Conservation (phyloP, 2,329 filamentous ascomycete genomes). For the Plectosphaerella sp. region DNA sequence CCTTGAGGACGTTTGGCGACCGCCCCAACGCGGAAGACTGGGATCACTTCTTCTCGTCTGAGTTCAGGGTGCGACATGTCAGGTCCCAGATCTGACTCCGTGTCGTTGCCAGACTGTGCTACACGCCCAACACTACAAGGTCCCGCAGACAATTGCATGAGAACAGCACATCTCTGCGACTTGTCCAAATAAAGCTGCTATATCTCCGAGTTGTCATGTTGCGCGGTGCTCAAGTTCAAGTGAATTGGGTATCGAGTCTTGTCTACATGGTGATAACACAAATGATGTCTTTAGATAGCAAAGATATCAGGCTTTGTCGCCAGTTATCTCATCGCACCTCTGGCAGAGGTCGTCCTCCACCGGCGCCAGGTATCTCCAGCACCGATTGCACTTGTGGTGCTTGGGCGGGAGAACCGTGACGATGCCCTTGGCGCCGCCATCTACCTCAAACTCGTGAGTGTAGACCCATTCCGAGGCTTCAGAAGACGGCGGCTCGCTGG, state of each 20-base stretch:
- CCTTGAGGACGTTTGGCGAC: slow-evolving; percentile 11
- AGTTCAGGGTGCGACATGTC: slow-evolving; percentile 39
- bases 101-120: no score
- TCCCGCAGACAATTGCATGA: no score
- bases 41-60: slow-evolving; percentile 27
- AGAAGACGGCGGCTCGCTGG: slow-evolving; percentile 19
- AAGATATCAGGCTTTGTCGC: not conserved
- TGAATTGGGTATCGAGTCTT: not conserved
- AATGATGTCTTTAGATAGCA: not conserved
- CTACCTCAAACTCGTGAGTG: slow-evolving; percentile 35
- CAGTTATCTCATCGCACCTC: slow-evolving; percentile 66
- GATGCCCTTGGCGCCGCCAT: slow-evolving; percentile 24
- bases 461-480: slow-evolving; percentile 34
- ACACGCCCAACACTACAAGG: no score
- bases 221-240: not conserved
- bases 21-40: slow-evolving; percentile 7
- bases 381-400: slow-evolving; percentile 73
- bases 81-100: no score
- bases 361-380: slow-evolving; percentile 83
- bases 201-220: not conserved
- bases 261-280: not conserved
- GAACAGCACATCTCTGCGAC: not conserved
- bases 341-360: slow-evolving; percentile 62
- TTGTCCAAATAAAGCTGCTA: not conserved
- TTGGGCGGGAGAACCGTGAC: slow-evolving; percentile 44